These are phyloP conservation scores for Aspergillus tamarii DNA, from an alignment of 2,329 filamentous ascomycete species.

Conservation along the genomic window DNA sequence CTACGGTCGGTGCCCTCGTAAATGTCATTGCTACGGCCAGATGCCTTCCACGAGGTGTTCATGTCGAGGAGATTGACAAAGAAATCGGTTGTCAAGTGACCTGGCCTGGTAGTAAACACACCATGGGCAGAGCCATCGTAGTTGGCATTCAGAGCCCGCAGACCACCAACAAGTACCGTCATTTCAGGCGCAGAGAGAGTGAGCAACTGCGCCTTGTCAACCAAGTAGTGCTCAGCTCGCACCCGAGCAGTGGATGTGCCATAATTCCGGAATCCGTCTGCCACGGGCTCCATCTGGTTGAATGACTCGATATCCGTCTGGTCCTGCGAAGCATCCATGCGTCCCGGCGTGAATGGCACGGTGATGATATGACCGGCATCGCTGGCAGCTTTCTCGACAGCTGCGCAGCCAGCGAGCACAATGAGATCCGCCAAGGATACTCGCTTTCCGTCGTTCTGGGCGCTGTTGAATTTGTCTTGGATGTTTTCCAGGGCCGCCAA, in stretches of 20 bases:
- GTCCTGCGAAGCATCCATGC: conserved; percentile 71
- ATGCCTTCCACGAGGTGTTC: conserved; percentile 65
- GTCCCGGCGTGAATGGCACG: conserved; percentile 75
- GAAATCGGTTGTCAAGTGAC: conserved; percentile 76
- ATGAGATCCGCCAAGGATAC: conserved; percentile 79
- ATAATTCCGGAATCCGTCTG: conserved; percentile 83
- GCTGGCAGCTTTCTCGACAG: conserved; percentile 70
- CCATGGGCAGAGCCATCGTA: conserved; percentile 70
- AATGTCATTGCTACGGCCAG: conserved; percentile 54
- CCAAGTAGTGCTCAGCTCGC: conserved; percentile 68
- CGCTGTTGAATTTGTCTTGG: conserved; percentile 67
- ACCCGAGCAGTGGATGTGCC: conserved; percentile 65
- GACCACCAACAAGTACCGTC: conserved; percentile 71
- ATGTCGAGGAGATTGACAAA: conserved; percentile 78
- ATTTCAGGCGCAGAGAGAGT: conserved; percentile 72
- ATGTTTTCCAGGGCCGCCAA: conserved; percentile 65
- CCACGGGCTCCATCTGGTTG: conserved; percentile 66
- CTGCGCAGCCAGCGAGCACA: conserved; percentile 71
- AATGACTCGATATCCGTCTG: conserved; percentile 71
- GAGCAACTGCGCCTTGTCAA: conserved; percentile 73
- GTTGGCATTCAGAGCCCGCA: conserved; percentile 71
- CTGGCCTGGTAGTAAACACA: conserved; percentile 69
- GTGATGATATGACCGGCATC: conserved; percentile 45
- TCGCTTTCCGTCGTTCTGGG: conserved; percentile 62
- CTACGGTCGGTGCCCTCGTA: conserved; percentile 69